Conservation (phyloP, 2,329 filamentous ascomycete species). For the Biscogniauxia sp. region DNA sequence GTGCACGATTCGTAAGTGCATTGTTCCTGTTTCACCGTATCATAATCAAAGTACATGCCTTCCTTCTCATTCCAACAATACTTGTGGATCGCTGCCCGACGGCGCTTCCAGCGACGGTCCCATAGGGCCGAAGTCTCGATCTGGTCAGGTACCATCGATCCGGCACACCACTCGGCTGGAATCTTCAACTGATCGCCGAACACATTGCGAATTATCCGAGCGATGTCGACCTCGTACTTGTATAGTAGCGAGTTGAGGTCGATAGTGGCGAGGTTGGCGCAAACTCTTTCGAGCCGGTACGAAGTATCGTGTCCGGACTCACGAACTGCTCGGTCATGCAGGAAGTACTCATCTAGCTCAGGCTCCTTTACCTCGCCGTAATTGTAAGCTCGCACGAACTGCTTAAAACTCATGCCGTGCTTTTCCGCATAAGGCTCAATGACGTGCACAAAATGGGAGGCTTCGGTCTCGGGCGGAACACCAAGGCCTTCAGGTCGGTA, state of each 20-base stretch:
- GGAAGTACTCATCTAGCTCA: constrained; percentile 90
- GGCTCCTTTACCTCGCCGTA: constrained; percentile 72
- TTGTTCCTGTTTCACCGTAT: constrained; percentile 78
- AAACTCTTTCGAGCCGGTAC: constrained; percentile 85
- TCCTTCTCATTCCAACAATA: constrained; percentile 89
- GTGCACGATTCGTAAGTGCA: constrained; percentile 87
- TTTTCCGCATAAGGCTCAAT: constrained; percentile 81
- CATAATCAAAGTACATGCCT: constrained; percentile 98
- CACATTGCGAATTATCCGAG: constrained; percentile 75
- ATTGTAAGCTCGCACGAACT: constrained; percentile 91
- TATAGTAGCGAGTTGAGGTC: constrained; percentile 93
- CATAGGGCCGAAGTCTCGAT: constrained; percentile 81
- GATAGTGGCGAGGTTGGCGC: constrained; percentile 86
- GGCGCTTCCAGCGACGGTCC: constrained; percentile 83
- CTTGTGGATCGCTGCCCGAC: constrained; percentile 85
- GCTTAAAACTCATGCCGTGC: constrained; percentile 73
- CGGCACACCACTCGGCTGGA: constrained; percentile 75
- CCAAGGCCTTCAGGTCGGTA: constrained; percentile 82
- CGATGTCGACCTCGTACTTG: constrained; percentile 96
- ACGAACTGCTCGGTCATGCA: constrained; percentile 91
- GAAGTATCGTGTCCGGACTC: constrained; percentile 97
- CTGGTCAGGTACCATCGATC: constrained; percentile 63
- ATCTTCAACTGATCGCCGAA: constrained; percentile 83
- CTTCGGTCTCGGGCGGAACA: constrained; percentile 88
- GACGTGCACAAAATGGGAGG: constrained; percentile 81